A percentile compares a stretch with the other conserved stretches of the same genome.
Evolutionary conservation across 805 yeast species (phyloP).

Genomic region (Cyberlindnera meyerae): DNA sequence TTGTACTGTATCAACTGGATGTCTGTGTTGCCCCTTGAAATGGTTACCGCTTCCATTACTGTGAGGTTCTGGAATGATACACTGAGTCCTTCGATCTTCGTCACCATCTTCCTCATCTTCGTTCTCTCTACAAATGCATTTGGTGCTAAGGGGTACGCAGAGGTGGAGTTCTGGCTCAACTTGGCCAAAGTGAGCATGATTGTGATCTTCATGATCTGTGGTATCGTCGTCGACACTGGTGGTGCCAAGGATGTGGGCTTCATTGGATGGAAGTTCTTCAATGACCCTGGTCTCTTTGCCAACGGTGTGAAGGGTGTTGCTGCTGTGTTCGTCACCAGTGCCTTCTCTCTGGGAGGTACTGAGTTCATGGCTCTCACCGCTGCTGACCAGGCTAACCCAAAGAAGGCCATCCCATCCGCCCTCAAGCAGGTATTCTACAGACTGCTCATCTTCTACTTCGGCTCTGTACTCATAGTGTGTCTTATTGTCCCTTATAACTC

Average conservation of each 20-base stretch:
- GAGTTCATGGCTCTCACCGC: conserved; percentile 56
- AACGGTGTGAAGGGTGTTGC: conserved; percentile 53
- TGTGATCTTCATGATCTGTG: conserved; percentile 52
- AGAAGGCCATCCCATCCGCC: conserved; percentile 52
- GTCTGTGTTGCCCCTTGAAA: conserved; percentile 56
- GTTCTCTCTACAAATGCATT: conserved; percentile 39
- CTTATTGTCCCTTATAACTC: conserved; percentile 49
- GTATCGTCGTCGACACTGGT: conserved; percentile 40
- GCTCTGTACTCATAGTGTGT: conserved; percentile 44
- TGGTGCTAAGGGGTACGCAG: conserved; percentile 57
- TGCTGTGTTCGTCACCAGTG: conserved; percentile 49
- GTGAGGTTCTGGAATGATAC: conserved; percentile 51
- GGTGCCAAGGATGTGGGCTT: conserved; percentile 40
- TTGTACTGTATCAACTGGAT: conserved; percentile 62
- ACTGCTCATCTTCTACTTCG: conserved; percentile 44
- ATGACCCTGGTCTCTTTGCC: conserved; percentile 48
- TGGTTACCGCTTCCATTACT: conserved; percentile 61
- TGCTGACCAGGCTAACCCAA: conserved; percentile 42
- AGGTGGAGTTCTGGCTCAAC: conserved; percentile 62
- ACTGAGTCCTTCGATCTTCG: conserved; percentile 56
- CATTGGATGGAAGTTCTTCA: conserved; percentile 49
- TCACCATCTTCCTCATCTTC: conserved; percentile 45
- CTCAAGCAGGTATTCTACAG: conserved; percentile 54
- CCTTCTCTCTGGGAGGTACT: conserved; percentile 59
- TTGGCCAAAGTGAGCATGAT: conserved; percentile 59